Conservation (phyloP, 129 eudicot species). For the Sambucus nigra region DNA sequence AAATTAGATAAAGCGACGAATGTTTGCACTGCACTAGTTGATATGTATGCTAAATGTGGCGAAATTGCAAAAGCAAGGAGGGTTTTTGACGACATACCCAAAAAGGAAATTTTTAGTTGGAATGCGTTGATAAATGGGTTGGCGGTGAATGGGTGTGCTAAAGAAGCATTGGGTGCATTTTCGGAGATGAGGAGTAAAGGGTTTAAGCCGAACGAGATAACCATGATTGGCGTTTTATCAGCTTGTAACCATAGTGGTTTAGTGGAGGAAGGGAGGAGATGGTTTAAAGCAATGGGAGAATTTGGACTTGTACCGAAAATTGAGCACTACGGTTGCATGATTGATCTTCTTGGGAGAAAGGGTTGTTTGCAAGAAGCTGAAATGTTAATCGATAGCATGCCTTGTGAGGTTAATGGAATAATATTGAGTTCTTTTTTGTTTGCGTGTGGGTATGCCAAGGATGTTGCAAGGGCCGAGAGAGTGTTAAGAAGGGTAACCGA, state of each 20-base stretch:
- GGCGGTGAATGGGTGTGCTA: slow-evolving; percentile 65
- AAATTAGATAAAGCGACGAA: slow-evolving; percentile 38
- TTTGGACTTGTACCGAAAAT: slow-evolving; percentile 38
- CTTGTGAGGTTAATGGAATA: slow-evolving; percentile 65
- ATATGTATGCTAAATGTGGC: slow-evolving; percentile 91
- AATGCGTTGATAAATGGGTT: slow-evolving; percentile 86
- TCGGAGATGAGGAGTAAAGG: slow-evolving; percentile 43
- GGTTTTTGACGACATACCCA: slow-evolving; percentile 33
- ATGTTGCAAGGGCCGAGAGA: slow-evolving; percentile 60
- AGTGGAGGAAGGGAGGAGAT: slow-evolving; percentile 61
- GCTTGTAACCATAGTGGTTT: slow-evolving; percentile 92
- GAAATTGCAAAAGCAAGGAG: slow-evolving; percentile 54
- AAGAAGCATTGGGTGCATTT: slow-evolving; percentile 57
- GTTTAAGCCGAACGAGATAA: slow-evolving; percentile 50
- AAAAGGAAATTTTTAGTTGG: slow-evolving; percentile 54
- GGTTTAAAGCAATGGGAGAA: slow-evolving; percentile 51
- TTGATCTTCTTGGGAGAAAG: slow-evolving; percentile 78
- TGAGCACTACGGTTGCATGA: slow-evolving; percentile 76
- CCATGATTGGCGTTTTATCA: slow-evolving; percentile 70
- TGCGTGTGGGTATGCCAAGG: slow-evolving; percentile 58
- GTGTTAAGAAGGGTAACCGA: slow-evolving; percentile 29
- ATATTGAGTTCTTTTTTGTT: slow-evolving; percentile 63
- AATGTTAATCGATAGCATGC: slow-evolving; percentile 52
- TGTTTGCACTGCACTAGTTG: slow-evolving; percentile 61
- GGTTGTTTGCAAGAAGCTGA: slow-evolving; percentile 86